Evolutionary conservation across 208 protist species (phyloP), one percentile per base, ranked within the genome.

Genomic region (Kentomonas sorsogonicus): DNA sequence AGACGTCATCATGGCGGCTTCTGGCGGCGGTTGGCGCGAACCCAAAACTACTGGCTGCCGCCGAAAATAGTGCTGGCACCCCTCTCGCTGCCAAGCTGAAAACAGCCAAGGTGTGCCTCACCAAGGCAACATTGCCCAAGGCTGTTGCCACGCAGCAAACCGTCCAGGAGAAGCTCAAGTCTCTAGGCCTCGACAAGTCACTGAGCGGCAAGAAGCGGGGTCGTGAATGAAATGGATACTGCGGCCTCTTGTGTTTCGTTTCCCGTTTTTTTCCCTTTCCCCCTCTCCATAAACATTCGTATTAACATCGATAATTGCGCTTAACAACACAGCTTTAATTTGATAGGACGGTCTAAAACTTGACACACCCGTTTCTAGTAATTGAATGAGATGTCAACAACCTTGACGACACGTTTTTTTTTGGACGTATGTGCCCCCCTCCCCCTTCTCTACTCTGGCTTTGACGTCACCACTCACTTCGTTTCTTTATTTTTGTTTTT

Each of bases 101-200:
- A 6, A 72, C 66, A 2, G 82, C 82, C 18, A 79, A 69, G 58
- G 69, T 77, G n/a, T 67, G 65, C 18, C 90, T 86, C 63, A 66
- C 62, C 27, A 86, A 81, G 27, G 63, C 68, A 0, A 88, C 76
- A 9, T 67, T 77, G 48, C 77, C 88, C n/a, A 81, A 77, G 47
- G 60, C 70, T 11, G 29, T 62, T 15, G 66, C 74, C n/a, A 91
- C 82, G 6, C 80, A 87, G 53, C 63, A 79, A 23, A 59, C 59
- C 10, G 72, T 92, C 54, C 34, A 74, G 46, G 79, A 85, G 45
- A 83, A 83, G 59, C 52, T 94, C n/a, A 64, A 72, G 45, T 56
- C 52, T 25, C 55, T 84, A n/a, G 25, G 54, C 40, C 34, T 27
- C 47, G 20, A 23, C 40, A 53, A 9, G 55, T 55, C 1, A 22